Evolutionary conservation across 805 yeast species (phyloP).

Genomic region (Lipomyces yamanashiensis): DNA sequence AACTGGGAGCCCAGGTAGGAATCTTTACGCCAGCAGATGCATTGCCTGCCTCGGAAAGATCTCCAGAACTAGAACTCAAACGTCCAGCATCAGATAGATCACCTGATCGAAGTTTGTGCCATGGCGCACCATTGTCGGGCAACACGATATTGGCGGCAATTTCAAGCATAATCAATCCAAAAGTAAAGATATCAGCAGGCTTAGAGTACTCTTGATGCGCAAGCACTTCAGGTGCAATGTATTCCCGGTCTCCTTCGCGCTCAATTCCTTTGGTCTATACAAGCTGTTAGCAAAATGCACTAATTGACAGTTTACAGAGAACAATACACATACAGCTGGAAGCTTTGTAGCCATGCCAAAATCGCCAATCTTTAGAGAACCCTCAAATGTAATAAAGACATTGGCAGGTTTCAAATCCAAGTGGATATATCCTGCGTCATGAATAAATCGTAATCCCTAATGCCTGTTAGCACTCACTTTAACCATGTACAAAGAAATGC

Average conservation of each 20-base stretch:
- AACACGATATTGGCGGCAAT: constrained; percentile 92
- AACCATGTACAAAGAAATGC: neutral
- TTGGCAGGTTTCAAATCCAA: constrained; percentile 95
- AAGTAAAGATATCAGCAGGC: constrained; percentile 93
- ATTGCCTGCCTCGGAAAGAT: constrained; percentile 48
- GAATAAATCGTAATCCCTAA: constrained; percentile 76
- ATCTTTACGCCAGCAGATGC: constrained; percentile 24
- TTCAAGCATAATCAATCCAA: constrained; percentile 91
- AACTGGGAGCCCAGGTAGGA: constrained; percentile 89
- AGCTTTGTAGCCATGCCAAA: constrained; percentile 89
- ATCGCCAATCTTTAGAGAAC: constrained; percentile 91
- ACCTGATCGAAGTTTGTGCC: constrained; percentile 95
- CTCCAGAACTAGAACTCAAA: constrained; percentile 55
- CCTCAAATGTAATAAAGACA: constrained; percentile 91
- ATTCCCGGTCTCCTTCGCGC: constrained; percentile 95
- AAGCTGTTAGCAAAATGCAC: neutral
- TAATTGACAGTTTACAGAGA: constrained; percentile 36
- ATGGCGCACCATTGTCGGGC: constrained; percentile 94
- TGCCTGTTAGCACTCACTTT: too few species aligned
- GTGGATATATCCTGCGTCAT: constrained; percentile 75
- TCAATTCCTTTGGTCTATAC: constrained; percentile 58
- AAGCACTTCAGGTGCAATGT: constrained; percentile 95
- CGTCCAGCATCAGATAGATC: constrained; percentile 82
- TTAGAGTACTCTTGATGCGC: constrained; percentile 80
- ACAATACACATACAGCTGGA: constrained; percentile 58